Percentiles rank a stretch among this genome's conserved stretches.
Conservation (phyloP, 2,329 filamentous ascomycete genomes). For the Chaetomiaceae sp. region DNA sequence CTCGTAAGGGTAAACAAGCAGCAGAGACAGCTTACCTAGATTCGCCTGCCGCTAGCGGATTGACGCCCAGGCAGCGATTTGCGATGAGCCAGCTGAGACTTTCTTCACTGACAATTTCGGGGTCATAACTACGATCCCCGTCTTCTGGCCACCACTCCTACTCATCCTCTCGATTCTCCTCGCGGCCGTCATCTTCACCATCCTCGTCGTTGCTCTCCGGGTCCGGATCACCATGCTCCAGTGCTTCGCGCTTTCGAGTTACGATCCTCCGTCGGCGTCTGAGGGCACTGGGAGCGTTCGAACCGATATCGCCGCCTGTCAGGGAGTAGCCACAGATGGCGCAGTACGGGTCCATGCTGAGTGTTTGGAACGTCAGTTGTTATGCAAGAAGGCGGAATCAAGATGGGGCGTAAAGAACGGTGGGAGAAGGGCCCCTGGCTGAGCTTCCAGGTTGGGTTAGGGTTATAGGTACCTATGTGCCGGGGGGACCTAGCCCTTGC, state of each 20-base stretch:
- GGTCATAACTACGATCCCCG: neutral
- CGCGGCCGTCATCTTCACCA: neutral
- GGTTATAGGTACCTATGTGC: too few species aligned
- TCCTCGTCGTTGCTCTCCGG: neutral
- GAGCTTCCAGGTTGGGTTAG: too few species aligned
- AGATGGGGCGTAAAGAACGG: too few species aligned
- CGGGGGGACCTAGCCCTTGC: too few species aligned
- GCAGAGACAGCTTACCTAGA: neutral
- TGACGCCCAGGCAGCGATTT: neutral
- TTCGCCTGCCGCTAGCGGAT: neutral
- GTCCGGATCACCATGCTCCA: neutral
- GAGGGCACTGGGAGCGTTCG: neutral
- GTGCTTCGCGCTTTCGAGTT: neutral
- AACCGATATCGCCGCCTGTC: neutral
- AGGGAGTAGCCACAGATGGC: conserved; percentile 1
- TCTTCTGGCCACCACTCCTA: neutral
- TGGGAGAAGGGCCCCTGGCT: too few species aligned
- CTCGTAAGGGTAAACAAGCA: too few species aligned
- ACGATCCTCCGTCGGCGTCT: neutral
- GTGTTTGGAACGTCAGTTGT: too few species aligned
- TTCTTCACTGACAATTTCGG: neutral
- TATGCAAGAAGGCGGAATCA: too few species aligned
- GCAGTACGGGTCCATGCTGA: too few species aligned
- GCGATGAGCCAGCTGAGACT: neutral
- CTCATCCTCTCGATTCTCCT: neutral